Base-by-base conservation (phyloP, 768 basidiomycete species). In the Lentinus brumalis region DNA sequence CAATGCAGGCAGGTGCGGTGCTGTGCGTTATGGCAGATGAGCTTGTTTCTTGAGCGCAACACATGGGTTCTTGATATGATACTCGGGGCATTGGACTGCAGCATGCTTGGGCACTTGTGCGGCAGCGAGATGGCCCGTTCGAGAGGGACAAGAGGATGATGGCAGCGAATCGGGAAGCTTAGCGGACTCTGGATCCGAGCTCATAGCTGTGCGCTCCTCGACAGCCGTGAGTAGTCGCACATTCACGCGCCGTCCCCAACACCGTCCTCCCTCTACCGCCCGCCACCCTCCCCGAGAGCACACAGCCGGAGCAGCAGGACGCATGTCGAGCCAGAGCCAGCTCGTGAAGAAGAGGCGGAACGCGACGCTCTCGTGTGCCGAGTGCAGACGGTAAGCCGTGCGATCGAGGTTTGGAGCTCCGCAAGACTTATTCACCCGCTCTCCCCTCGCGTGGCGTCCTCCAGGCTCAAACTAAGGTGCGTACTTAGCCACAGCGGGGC, bases 381-480 rank as follows among this genome's bases (percentile, higher is more conserved):
- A 89, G 73, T 89, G 87, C 75, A 78, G 87, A 68, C 81, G 87
- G 86, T 86, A 57, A 73, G 71, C 59, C 50, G 31, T 26, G 15
- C 21, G 50, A 35, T 16, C 11, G 41, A n/a, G 21, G 4, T 49
- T 21, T 32, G 10, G 15, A 49, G 35, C 54, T 44, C 60, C 55
- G 44, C 30, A 60, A 26, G 54, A 56, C 11, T 1, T 46, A 67
- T 59, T 50, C 53, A 66, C 50, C 46, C 55, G 47, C 59, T 60
- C 53, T 35, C 53, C 44, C 52, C 56, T 46, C 56, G 21, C 26
- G 18, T 32, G 10, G 31, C 40, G 38, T 14, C 39, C 21, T 53
- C 38, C 67, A 89, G 87, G 66, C 77, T 89, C 60, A 89, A 89
- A 73, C 78, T 89, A 65, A 87, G 86, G 86, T 86, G 72, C 66